Evolutionary conservation across 495 filamentous ascomycete species (phyloP).

Genomic region (Lasiosphaeriaceae sp.): DNA sequence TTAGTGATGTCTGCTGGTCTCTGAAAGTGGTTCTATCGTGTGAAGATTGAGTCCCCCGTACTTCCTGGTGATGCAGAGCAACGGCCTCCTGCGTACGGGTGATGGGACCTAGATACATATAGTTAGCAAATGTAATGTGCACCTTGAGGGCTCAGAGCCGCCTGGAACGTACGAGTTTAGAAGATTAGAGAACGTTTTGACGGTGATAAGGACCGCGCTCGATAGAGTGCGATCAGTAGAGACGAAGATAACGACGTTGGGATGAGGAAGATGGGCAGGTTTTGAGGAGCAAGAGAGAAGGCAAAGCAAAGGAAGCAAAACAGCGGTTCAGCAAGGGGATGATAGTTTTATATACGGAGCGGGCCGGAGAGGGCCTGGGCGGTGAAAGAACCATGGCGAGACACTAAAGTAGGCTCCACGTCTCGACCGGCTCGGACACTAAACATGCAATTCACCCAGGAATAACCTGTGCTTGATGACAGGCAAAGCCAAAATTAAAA

Average conservation of each 20-base stretch:
- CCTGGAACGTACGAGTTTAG: slow-evolving; percentile 69
- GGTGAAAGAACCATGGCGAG: slow-evolving; percentile 5
- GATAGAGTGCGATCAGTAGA: slow-evolving; percentile 48
- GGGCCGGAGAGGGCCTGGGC: background rate
- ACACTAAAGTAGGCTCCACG: slow-evolving; percentile 12
- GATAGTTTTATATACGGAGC: background rate
- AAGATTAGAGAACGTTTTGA: slow-evolving; percentile 88
- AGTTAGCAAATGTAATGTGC: slow-evolving; percentile 3
- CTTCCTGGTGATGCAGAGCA: slow-evolving; percentile 86
- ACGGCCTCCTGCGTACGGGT: slow-evolving; percentile 96
- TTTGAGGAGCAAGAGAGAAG: background rate
- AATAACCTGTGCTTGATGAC: background rate
- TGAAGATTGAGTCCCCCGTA: slow-evolving; percentile 72
- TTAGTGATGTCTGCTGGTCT: slow-evolving; percentile 26
- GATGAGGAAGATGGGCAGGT: background rate
- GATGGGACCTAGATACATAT: slow-evolving; percentile 63
- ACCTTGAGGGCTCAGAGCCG: background rate
- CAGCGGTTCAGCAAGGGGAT: background rate
- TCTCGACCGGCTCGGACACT: slow-evolving; percentile 17
- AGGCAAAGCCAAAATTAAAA: background rate
- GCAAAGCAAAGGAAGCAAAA: background rate
- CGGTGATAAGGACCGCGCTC: slow-evolving; percentile 55
- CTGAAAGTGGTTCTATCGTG: slow-evolving; percentile 47
- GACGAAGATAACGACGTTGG: background rate
- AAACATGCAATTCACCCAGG: background rate